Base-by-base conservation (phyloP, 495 filamentous ascomycete species). In the Daldinia loculata region DNA sequence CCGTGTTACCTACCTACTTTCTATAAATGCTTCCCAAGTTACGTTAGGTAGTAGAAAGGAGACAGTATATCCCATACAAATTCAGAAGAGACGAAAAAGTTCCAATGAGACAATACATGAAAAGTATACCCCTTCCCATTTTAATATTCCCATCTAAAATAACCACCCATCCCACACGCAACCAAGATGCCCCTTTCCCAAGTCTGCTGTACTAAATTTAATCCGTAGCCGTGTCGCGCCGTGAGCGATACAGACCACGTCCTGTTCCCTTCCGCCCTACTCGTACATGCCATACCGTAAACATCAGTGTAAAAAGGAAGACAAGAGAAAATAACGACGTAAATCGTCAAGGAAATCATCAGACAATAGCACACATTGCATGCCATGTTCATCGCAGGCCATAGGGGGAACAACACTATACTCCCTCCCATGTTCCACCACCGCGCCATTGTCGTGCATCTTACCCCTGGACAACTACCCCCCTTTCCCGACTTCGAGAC, bases 121-220 rank as follows among this genome's bases (percentile, higher is more conserved):
- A 24, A 48, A 48, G 3, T 9, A 48, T 22, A 7, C 8, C 43
- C 24, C 50, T n/a, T 1, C 26, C 27, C 26, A 30, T 53, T 53
- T 53, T 17, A 6, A 53, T 53, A 53, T 53, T 14, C 24, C 26
- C 50, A 53, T 53, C 50, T n/a, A 30, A 29, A 15, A 53, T 53
- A 7, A 29, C 15, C 27, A 1, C 26, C 12, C 12, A 30, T 27
- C 26, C 50, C n/a, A 53, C 24, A 29, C 26, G 4, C 24, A 2
- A 52, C 22, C 24, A 27, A 22, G 8, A 52, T 27, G 6, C 26
- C 22, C 26, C 22, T 52, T n/a, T 29, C 3, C 22, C 4, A 52
- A 17, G 14, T 14, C 15, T 52, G 8, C 27, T 30, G 26, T 29
- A 17, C 50, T 24, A 22, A 19, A 9, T 45, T 17, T 1, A 9